phyloP scores from a whole-genome alignment of 2,329 filamentous ascomycete genomes.

The Fusarium sp. region DNA sequence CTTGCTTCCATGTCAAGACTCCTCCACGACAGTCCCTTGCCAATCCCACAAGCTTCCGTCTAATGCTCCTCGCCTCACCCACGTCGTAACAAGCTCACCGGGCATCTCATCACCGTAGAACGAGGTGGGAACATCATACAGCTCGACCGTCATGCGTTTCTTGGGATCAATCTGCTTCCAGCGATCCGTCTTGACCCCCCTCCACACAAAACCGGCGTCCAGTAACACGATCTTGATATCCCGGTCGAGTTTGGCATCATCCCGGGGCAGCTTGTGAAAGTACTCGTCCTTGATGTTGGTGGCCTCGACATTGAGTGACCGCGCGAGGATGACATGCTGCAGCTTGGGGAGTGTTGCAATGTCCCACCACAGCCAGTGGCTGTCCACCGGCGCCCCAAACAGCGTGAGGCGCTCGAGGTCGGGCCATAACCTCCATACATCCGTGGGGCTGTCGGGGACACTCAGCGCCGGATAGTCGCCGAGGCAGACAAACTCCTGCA shows the following conservation, averaged over 20 bases:
- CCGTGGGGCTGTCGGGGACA: conserved; percentile 47
- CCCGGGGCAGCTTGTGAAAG: conserved; percentile 49
- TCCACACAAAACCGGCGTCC: conserved; percentile 43
- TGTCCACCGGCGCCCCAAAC: conserved; percentile 54
- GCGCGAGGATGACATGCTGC: conserved; percentile 57
- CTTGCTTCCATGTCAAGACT: not conserved
- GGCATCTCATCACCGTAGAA: conserved; percentile 54
- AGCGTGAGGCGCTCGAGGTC: conserved; percentile 56
- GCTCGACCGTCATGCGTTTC: conserved; percentile 52
- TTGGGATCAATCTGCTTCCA: conserved; percentile 53
- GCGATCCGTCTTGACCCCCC: conserved; percentile 39
- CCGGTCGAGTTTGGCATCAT: conserved; percentile 42
- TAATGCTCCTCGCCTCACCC: conserved; percentile 55
- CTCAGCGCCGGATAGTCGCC: conserved; percentile 59
- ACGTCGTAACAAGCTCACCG: conserved; percentile 53
- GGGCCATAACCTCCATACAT: conserved; percentile 59
- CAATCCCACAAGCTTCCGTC: conserved; percentile 55
- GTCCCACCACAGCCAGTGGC: conserved; percentile 53
- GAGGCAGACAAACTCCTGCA: conserved; percentile 62
- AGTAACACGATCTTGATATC: conserved; percentile 49
- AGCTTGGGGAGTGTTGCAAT: conserved; percentile 52
- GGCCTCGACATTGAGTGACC: conserved; percentile 47
- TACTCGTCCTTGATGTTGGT: conserved; percentile 57
- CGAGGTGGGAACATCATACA: conserved; percentile 53
- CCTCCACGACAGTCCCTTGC: conserved; percentile 38